Conservation (phyloP, 495 filamentous ascomycete species). For the Chaetomium fimeti region DNA sequence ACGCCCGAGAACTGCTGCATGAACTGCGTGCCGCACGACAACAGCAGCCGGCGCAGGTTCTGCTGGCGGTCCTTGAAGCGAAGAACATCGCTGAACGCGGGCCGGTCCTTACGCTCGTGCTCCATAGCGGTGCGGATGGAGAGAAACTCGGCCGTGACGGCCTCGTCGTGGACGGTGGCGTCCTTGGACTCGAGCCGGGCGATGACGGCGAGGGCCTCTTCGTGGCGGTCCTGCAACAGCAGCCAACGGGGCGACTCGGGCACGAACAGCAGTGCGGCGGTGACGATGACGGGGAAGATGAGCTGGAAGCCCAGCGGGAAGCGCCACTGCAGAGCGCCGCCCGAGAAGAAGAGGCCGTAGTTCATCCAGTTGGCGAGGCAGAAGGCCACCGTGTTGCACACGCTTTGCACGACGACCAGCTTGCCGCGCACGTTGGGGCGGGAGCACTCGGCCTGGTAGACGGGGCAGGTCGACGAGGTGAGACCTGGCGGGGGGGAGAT, state of each 20-base stretch:
- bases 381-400: slow-evolving; percentile 15
- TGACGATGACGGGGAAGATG: slow-evolving; percentile 3
- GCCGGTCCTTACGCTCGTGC: slow-evolving; percentile 5
- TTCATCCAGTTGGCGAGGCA: slow-evolving; percentile 58
- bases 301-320: slow-evolving; percentile 9
- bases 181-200: neutral
- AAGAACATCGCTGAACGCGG: neutral
- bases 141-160: slow-evolving; percentile 8
- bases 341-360: slow-evolving; percentile 56
- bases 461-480: slow-evolving; percentile 10
- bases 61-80: slow-evolving; percentile 8
- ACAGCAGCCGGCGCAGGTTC: slow-evolving; percentile 6
- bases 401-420: slow-evolving; percentile 46
- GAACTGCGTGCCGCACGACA: slow-evolving; percentile 11
- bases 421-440: slow-evolving; percentile 9
- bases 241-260: slow-evolving; percentile 14
- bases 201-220: slow-evolving; percentile 3
- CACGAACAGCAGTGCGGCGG: slow-evolving; percentile 2
- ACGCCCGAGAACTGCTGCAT: slow-evolving; percentile 17
- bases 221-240: slow-evolving; percentile 9
- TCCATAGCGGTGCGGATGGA: slow-evolving; percentile 11
- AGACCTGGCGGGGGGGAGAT: neutral
- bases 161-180: slow-evolving; percentile 7
- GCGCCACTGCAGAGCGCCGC: slow-evolving; percentile 34
- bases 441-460: slow-evolving; percentile 16